phyloP scores from a whole-genome alignment of 768 basidiomycete genomes.

The Leccinum olivaceopallidum region DNA sequence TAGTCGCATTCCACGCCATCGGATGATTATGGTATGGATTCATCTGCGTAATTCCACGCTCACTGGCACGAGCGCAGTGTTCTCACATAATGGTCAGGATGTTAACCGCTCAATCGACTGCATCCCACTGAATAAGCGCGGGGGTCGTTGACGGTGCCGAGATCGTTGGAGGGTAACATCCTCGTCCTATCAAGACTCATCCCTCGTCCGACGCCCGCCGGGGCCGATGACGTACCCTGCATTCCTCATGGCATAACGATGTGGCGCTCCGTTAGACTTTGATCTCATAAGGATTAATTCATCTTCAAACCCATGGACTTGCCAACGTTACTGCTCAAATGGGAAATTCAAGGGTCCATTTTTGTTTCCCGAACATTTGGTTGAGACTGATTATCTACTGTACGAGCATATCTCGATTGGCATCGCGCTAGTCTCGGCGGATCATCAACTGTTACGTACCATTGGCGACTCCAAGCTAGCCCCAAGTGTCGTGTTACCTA shows the following conservation, averaged over 20 bases:
- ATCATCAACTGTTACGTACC: background rate
- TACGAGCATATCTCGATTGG: too few relatives aligned
- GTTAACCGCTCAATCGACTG: background rate
- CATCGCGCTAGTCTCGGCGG: background rate
- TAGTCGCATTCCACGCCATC: background rate
- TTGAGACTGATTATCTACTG: too few relatives aligned
- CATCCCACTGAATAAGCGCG: background rate
- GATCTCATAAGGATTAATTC: background rate
- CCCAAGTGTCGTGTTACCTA: background rate
- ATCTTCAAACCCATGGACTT: background rate
- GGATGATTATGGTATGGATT: background rate
- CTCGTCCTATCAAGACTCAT: conserved; percentile 9
- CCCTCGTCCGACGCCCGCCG: background rate
- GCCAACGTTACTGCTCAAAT: background rate
- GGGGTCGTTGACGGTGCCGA: background rate
- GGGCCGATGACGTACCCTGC: background rate
- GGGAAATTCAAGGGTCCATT: background rate
- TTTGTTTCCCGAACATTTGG: too few relatives aligned
- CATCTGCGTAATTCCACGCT: background rate
- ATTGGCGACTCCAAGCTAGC: conserved; percentile 3
- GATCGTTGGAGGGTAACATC: conserved; percentile 13
- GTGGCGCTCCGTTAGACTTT: background rate
- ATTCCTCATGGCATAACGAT: background rate
- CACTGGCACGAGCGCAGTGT: too few relatives aligned
- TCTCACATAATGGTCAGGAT: background rate